Conservation (phyloP, 2,329 filamentous ascomycete species). For the Penicillium sp. region DNA sequence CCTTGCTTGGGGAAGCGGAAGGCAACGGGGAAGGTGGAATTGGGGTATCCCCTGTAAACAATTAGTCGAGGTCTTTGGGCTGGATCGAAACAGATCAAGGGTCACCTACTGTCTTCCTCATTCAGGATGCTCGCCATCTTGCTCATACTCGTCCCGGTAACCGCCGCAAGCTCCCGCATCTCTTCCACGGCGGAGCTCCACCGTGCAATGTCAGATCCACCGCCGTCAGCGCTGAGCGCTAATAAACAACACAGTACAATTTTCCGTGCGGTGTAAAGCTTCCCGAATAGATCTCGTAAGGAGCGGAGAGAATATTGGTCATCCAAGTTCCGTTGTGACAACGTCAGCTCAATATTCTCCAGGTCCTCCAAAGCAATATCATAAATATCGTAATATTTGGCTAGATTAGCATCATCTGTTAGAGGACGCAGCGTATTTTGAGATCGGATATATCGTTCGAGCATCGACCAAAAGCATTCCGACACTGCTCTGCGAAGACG, state of each 20-base stretch:
- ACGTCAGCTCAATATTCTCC: constrained; percentile 65
- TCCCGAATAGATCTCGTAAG: constrained; percentile 77
- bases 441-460: constrained; percentile 71
- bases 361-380: constrained; percentile 74
- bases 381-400: constrained; percentile 90
- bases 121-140: constrained; percentile 68
- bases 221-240: constrained; percentile 79
- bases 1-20: constrained; percentile 71
- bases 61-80: constrained; percentile 12
- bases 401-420: constrained; percentile 76
- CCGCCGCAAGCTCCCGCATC: constrained; percentile 64
- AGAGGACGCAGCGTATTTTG: constrained; percentile 69
- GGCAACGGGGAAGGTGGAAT: constrained; percentile 58
- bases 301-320: constrained; percentile 76
- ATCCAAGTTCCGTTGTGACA: constrained; percentile 67
- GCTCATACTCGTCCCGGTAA: constrained; percentile 63
- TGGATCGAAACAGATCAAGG: background rate
- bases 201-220: constrained; percentile 71
- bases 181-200: constrained; percentile 79
- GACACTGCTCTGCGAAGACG: constrained; percentile 76
- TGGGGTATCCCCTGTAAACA: constrained; percentile 35
- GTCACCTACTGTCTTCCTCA: constrained; percentile 73
- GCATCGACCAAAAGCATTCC: constrained; percentile 66
- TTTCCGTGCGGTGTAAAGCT: constrained; percentile 77
- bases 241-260: constrained; percentile 86